Conservation (phyloP, 169 alveolate genomes). For the Cardiosporidium cionae region DNA sequence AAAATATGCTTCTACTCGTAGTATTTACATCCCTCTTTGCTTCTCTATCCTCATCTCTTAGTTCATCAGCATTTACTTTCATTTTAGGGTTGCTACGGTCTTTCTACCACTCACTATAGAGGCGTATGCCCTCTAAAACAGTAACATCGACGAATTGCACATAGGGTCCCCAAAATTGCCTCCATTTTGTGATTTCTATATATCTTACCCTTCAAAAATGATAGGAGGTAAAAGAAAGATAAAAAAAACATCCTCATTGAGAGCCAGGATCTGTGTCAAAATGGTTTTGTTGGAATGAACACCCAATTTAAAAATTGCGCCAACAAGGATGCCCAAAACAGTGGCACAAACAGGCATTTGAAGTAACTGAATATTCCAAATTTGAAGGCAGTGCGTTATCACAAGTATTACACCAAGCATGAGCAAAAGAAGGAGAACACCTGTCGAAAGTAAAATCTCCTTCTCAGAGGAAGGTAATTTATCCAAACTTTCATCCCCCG, state of each 20-base stretch:
- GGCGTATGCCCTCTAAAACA: too few species aligned
- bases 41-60: too few species aligned
- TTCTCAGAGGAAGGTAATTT: slow-evolving; percentile 12
- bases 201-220: slow-evolving; percentile 21
- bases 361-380: background rate
- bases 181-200: too few species aligned
- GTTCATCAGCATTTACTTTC: too few species aligned
- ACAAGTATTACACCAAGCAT: slow-evolving; percentile 8
- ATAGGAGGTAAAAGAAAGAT: slow-evolving; percentile 35
- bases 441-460: slow-evolving; percentile 13
- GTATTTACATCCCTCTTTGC: too few species aligned
- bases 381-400: background rate
- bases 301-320: slow-evolving; percentile 11
- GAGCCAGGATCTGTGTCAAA: slow-evolving; percentile 22
- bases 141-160: too few species aligned
- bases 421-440: slow-evolving; percentile 19
- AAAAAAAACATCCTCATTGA: slow-evolving; percentile 35
- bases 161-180: too few species aligned
- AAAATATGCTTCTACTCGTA: too few species aligned
- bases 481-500: background rate
- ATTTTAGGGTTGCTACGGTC: too few species aligned
- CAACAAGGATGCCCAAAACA: slow-evolving; percentile 18
- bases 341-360: slow-evolving; percentile 29
- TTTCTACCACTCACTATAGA: too few species aligned
- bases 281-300: too few species aligned